Conservation (phyloP, 768 basidiomycete genomes). For the Tricholomella constricta region DNA sequence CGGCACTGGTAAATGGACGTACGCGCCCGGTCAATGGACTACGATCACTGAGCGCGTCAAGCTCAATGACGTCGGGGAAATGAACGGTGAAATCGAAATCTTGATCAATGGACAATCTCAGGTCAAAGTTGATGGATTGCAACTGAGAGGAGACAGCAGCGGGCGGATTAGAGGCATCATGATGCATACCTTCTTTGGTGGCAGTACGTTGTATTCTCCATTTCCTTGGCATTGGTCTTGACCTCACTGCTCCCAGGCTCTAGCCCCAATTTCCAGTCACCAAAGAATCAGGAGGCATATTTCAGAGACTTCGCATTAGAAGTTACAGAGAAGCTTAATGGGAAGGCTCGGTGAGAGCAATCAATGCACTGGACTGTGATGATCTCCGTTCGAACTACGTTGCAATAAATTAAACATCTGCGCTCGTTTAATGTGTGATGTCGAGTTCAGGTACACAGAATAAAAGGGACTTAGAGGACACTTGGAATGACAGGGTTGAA, state of each 20-base stretch:
- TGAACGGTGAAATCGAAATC: slow-evolving; percentile 59
- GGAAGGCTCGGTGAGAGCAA: too few relatives aligned
- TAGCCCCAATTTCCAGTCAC: background rate
- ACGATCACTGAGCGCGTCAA: slow-evolving; percentile 53
- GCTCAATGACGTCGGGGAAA: slow-evolving; percentile 55
- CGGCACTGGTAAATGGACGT: slow-evolving; percentile 51
- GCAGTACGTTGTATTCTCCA: slow-evolving; percentile 12
- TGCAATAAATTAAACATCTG: too few relatives aligned
- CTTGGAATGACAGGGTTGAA: too few relatives aligned
- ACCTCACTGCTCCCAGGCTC: slow-evolving; percentile 4
- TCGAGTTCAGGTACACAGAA: too few relatives aligned
- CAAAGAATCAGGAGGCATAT: slow-evolving; percentile 8
- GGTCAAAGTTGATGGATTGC: slow-evolving; percentile 3
- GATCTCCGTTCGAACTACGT: too few relatives aligned
- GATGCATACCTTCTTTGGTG: slow-evolving; percentile 25
- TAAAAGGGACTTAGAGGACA: too few relatives aligned
- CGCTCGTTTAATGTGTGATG: too few relatives aligned
- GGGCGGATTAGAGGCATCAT: slow-evolving; percentile 30
- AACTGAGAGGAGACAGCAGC: slow-evolving; percentile 3
- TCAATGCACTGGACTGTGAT: too few relatives aligned
- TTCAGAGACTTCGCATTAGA: slow-evolving; percentile 8
- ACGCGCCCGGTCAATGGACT: slow-evolving; percentile 52
- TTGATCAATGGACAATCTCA: slow-evolving; percentile 39
- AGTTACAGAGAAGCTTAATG: slow-evolving; percentile 1
- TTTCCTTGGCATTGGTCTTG: background rate